Conservation (phyloP, 2,329 filamentous ascomycete genomes). For the Westerdykella sp. region DNA sequence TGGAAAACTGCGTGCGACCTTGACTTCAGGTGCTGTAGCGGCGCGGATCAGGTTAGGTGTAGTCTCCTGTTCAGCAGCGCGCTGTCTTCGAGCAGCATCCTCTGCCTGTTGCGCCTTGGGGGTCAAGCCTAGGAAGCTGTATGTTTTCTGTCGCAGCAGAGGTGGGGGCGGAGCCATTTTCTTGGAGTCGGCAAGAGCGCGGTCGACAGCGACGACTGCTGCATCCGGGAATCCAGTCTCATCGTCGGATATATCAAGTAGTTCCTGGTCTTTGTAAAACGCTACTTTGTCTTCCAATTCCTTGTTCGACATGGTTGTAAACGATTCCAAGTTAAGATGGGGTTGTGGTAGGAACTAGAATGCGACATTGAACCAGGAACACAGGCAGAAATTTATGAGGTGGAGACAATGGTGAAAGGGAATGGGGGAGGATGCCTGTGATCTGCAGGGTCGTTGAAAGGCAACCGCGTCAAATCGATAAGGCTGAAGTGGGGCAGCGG, state of each 20-base stretch:
- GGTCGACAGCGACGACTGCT: constrained; percentile 10
- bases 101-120: constrained; percentile 24
- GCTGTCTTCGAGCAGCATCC: constrained; percentile 18
- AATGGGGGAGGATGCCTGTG: neutral
- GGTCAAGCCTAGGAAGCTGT: constrained; percentile 27
- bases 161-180: constrained; percentile 13
- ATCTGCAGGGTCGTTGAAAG: too few species aligned
- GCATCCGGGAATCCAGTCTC: constrained; percentile 15
- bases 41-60: constrained; percentile 9
- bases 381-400: neutral
- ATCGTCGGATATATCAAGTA: constrained; percentile 27
- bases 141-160: constrained; percentile 10
- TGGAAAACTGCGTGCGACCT: constrained; percentile 12
- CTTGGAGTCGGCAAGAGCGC: constrained; percentile 18
- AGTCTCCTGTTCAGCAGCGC: constrained; percentile 6
- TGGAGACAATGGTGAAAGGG: neutral
- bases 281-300: constrained; percentile 21
- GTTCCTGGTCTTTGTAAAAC: constrained; percentile 25
- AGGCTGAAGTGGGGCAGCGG: neutral
- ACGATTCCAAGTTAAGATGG: neutral
- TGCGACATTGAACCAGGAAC: neutral
- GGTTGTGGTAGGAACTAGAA: neutral
- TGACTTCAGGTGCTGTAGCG: constrained; percentile 14
- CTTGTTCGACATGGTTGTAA: constrained; percentile 16
- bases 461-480: too few species aligned